Conservation (phyloP, 805 yeast species). For the Candida nanaspora region DNA sequence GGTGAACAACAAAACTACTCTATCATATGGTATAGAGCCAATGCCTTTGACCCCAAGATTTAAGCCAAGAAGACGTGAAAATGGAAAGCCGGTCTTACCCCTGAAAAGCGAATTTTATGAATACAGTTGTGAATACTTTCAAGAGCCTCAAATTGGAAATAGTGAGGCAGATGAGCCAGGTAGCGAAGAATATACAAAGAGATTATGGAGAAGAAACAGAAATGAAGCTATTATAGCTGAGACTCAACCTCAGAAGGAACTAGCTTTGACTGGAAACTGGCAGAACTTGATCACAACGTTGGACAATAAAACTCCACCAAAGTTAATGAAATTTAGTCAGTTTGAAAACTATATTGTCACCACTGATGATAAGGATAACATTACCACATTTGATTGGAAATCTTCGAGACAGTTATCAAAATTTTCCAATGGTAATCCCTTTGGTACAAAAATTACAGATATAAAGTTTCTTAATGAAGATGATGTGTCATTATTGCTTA, state of each 20-base stretch:
- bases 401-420: constrained; percentile 47
- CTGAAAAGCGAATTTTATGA: constrained; percentile 59
- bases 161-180: constrained; percentile 89
- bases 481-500: constrained; percentile 73
- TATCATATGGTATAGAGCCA: constrained; percentile 33
- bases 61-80: constrained; percentile 20
- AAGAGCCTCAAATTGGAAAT: constrained; percentile 89
- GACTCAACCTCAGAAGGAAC: constrained; percentile 83
- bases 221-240: constrained; percentile 81
- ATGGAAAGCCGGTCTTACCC: constrained; percentile 41
- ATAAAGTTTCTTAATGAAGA: constrained; percentile 85
- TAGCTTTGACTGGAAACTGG: constrained; percentile 87
- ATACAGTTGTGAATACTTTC: constrained; percentile 84
- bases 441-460: constrained; percentile 85
- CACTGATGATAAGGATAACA: constrained; percentile 76
- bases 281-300: constrained; percentile 48
- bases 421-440: constrained; percentile 79
- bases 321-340: constrained; percentile 73
- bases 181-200: constrained; percentile 70
- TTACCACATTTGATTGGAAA: constrained; percentile 87
- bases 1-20: background rate
- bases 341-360: constrained; percentile 80
- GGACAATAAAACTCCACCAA: constrained; percentile 76
- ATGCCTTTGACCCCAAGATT: constrained; percentile 55
- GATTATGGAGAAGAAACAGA: constrained; percentile 85